Conservation (phyloP, 768 basidiomycete species). For the Mycena alexandri region DNA sequence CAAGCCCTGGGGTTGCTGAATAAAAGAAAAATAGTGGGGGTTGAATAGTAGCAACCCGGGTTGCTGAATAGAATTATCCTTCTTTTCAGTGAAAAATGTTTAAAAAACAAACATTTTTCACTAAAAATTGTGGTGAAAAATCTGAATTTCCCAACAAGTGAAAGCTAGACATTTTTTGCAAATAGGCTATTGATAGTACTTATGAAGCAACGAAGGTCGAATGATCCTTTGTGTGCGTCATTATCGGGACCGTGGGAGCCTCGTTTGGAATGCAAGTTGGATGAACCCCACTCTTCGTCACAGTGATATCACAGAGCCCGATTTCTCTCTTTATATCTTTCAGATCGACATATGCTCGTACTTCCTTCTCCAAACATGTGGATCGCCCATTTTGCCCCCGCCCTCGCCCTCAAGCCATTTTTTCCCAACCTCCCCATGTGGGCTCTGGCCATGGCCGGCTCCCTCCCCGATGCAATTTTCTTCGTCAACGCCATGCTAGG, state of each 20-base stretch:
- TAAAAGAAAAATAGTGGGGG: too few relatives aligned
- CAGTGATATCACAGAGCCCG: slow-evolving; percentile 21
- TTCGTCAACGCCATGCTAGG: slow-evolving; percentile 21
- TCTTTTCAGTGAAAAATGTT: too few relatives aligned
- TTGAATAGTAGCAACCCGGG: too few relatives aligned
- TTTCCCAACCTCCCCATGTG: slow-evolving; percentile 21
- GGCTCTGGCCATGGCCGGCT: slow-evolving; percentile 20
- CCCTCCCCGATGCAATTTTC: slow-evolving; percentile 22
- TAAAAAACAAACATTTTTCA: too few relatives aligned
- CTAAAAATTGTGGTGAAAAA: too few relatives aligned
- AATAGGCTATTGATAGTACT: too few relatives aligned
- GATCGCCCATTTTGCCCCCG: slow-evolving; percentile 23
- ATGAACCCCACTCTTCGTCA: slow-evolving; percentile 25
- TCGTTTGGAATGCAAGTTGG: slow-evolving; percentile 12
- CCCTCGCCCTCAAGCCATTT: slow-evolving; percentile 24
- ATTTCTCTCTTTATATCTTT: slow-evolving; percentile 18
- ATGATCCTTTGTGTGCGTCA: slow-evolving; percentile 20
- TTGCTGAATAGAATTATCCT: too few relatives aligned
- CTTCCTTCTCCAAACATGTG: slow-evolving; percentile 18
- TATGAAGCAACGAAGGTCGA: slow-evolving; percentile 17
- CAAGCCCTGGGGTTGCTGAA: too few relatives aligned
- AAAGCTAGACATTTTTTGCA: too few relatives aligned
- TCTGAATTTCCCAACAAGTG: too few relatives aligned
- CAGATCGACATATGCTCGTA: slow-evolving; percentile 21
- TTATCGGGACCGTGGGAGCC: slow-evolving; percentile 14